These are phyloP conservation scores for Plasmopara viticola DNA, from an alignment of 352 stramenopile genomes.

Conservation along the genomic window DNA sequence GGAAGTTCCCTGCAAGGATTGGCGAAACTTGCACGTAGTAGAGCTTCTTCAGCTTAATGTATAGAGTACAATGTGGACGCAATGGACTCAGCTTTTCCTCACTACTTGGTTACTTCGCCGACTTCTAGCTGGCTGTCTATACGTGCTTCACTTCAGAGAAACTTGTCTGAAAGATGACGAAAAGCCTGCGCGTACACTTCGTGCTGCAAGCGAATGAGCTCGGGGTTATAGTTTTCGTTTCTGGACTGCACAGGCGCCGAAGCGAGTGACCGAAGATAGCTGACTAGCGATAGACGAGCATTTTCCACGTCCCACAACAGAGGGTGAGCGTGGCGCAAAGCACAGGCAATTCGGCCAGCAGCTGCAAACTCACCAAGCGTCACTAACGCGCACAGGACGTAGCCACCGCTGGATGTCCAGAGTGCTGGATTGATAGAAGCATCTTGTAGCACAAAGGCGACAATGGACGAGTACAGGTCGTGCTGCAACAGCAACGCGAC, in stretches of 20 bases:
- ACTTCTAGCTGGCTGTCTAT: background rate
- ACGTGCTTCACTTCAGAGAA: slow-evolving; percentile 15
- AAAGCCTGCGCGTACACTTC: slow-evolving; percentile 28
- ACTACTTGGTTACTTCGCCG: no score
- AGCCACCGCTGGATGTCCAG: slow-evolving; percentile 62
- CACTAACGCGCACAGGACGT: slow-evolving; percentile 62
- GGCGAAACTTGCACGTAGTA: slow-evolving; percentile 64
- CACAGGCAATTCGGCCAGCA: slow-evolving; percentile 45
- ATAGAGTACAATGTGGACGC: slow-evolving; percentile 23
- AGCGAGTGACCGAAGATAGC: slow-evolving; percentile 38
- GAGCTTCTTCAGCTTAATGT: slow-evolving; percentile 71
- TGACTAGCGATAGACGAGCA: slow-evolving; percentile 49
- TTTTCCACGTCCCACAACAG: slow-evolving; percentile 70
- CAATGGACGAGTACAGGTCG: slow-evolving; percentile 33
- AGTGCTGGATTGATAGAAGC: slow-evolving; percentile 5
- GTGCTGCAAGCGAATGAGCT: slow-evolving; percentile 14
- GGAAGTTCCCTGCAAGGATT: slow-evolving; percentile 65
- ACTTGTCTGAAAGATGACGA: slow-evolving; percentile 16
- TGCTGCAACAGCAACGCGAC: slow-evolving; percentile 32
- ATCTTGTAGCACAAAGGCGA: slow-evolving; percentile 31
- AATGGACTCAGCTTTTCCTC: background rate
- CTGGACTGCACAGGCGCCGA: slow-evolving; percentile 5
- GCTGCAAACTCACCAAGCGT: slow-evolving; percentile 34
- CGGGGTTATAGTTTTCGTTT: slow-evolving; percentile 2
- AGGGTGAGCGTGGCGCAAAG: slow-evolving; percentile 45